Percentiles rank a stretch among this genome's conserved stretches.
Conservation (phyloP, 2,329 filamentous ascomycete species). For the Stemphylium vesicarium region DNA sequence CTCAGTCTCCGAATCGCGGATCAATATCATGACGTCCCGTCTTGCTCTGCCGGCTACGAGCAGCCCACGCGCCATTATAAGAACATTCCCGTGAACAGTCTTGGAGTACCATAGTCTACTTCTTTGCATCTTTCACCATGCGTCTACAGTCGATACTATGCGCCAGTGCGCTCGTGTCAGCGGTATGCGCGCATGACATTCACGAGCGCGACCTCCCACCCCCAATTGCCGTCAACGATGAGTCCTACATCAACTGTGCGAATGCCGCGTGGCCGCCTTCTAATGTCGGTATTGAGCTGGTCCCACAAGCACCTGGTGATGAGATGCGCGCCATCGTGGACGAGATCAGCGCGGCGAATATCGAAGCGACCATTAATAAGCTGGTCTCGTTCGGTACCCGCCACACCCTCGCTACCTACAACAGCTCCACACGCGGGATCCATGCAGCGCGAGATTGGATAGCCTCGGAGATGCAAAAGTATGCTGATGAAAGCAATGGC, state of each 20-base stretch:
- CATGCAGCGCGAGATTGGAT: slow-evolving; percentile 66
- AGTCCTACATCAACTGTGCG: slow-evolving; percentile 41
- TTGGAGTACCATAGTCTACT: neutral
- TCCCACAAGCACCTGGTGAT: slow-evolving; percentile 51
- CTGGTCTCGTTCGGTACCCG: slow-evolving; percentile 64
- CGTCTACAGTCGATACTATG: slow-evolving; percentile 18
- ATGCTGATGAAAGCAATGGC: slow-evolving; percentile 58
- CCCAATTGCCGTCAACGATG: slow-evolving; percentile 40
- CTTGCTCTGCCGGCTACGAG: neutral
- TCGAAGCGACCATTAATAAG: slow-evolving; percentile 60
- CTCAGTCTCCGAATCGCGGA: slow-evolving; percentile 9
- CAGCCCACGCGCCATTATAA: slow-evolving; percentile 14
- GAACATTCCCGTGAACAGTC: neutral
- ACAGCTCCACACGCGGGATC: slow-evolving; percentile 59
- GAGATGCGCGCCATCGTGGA: slow-evolving; percentile 50
- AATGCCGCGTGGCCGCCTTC: slow-evolving; percentile 53
- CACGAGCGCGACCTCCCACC: slow-evolving; percentile 36
- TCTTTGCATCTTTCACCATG: slow-evolving; percentile 23
- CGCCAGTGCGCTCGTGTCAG: slow-evolving; percentile 23
- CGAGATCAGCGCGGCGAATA: slow-evolving; percentile 52
- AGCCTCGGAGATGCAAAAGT: slow-evolving; percentile 56
- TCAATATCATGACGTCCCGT: slow-evolving; percentile 6
- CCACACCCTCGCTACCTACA: slow-evolving; percentile 62
- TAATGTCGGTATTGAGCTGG: slow-evolving; percentile 45
- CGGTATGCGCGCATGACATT: slow-evolving; percentile 33